Conservation (phyloP, 1,284 basidiomycete species). For the Acaromyces ingoldii region DNA sequence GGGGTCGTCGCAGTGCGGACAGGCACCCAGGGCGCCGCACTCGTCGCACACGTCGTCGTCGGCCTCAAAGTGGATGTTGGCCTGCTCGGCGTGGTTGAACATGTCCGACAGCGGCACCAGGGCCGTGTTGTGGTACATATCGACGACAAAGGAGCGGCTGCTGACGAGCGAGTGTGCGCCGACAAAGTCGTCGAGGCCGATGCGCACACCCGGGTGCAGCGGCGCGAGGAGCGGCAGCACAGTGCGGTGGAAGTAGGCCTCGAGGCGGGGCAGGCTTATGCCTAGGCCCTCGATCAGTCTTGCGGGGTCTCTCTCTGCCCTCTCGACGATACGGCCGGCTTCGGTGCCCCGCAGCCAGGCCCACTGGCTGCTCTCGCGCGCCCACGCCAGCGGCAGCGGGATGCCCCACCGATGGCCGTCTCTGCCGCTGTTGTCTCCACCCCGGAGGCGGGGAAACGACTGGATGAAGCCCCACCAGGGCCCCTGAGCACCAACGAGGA, state of each 20-base stretch:
- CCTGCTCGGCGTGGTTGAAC: constrained; percentile 36
- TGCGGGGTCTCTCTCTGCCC: not conserved
- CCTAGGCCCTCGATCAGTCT: constrained; percentile 1
- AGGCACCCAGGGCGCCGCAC: constrained; percentile 20
- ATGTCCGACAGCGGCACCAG: constrained; percentile 42
- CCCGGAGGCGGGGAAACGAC: constrained; percentile 1
- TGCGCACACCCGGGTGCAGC: not conserved
- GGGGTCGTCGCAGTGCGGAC: constrained; percentile 1
- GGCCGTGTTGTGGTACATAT: constrained; percentile 31
- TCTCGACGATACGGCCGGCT: constrained; percentile 1
- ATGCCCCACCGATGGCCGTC: constrained; percentile 1
- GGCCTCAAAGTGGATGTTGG: constrained; percentile 40
- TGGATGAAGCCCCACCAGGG: constrained; percentile 7
- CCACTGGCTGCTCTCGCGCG: constrained; percentile 1
- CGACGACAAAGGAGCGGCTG: constrained; percentile 40
- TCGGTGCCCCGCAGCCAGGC: not conserved
- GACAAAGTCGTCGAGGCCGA: not conserved
- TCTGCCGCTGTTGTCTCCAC: too few species aligned
- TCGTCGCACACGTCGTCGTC: constrained; percentile 39
- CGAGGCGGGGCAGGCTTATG: constrained; percentile 1
- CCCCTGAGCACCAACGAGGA: not conserved
- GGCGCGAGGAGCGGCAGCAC: not conserved
- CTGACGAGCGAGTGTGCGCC: constrained; percentile 32
- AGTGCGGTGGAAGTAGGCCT: not conserved
- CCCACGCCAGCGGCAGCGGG: not conserved